Evolutionary conservation across 2,329 filamentous ascomycete genomes (phyloP).

Genomic region (Myriangium duriaei): DNA sequence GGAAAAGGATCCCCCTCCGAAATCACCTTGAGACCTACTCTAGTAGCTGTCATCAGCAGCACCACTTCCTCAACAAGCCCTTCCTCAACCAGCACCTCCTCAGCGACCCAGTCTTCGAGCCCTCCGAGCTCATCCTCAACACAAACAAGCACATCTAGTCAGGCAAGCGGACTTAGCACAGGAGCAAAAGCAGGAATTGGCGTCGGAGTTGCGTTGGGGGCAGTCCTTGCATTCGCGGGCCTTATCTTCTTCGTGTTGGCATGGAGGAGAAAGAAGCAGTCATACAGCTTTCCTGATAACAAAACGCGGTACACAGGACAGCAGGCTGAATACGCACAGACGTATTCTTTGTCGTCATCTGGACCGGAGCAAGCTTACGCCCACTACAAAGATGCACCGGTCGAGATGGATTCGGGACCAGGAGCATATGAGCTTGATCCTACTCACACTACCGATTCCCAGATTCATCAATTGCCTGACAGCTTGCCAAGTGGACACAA

Average conservation of each 20-base stretch:
- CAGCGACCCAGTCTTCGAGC: neutral
- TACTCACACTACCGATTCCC: neutral
- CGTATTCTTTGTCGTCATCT: too few species aligned
- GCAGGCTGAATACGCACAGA: too few species aligned
- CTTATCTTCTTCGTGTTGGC: neutral
- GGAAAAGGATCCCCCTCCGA: conserved; percentile 2
- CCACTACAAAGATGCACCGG: neutral
- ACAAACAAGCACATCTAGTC: neutral
- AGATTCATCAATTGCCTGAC: neutral
- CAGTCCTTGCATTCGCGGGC: neutral
- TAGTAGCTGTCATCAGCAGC: neutral
- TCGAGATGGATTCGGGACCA: neutral
- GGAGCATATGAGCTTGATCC: neutral
- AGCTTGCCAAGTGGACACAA: neutral
- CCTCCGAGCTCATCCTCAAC: neutral
- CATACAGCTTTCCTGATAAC: neutral
- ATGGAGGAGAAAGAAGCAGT: neutral
- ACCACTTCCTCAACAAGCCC: neutral
- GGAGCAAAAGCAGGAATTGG: conserved; percentile 7
- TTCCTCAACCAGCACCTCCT: neutral
- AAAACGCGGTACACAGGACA: too few species aligned
- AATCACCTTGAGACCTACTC: neutral
- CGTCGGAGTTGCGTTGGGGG: neutral
- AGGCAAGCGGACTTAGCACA: neutral
- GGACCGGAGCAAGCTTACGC: neutral